Evolutionary conservation across 805 yeast species (phyloP).

Genomic region (Babjeviella inositovora): DNA sequence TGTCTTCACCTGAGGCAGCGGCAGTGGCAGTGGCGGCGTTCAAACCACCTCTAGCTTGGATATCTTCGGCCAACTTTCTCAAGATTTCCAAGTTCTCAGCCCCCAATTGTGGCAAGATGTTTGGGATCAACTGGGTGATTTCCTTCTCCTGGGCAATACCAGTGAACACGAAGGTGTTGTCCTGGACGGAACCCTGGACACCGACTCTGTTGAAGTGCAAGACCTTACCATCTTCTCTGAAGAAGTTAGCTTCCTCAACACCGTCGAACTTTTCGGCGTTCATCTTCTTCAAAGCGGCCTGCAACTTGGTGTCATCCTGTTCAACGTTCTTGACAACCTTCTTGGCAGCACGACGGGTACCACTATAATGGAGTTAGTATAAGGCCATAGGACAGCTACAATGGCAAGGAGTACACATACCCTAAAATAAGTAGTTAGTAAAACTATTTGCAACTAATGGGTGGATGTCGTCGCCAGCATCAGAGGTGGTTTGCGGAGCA

Average conservation of each 20-base stretch:
- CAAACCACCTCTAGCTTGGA: slow-evolving; percentile 37
- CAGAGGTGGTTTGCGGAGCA: no score
- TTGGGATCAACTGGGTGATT: slow-evolving; percentile 84
- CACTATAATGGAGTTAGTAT: slow-evolving; percentile 13
- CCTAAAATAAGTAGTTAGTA: no score
- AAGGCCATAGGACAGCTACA: no score
- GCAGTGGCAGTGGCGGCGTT: slow-evolving; percentile 17
- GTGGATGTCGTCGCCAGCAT: no score
- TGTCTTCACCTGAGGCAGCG: slow-evolving; percentile 33
- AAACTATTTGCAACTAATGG: no score
- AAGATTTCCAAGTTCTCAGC: slow-evolving; percentile 86
- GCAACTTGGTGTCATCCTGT: slow-evolving; percentile 84
- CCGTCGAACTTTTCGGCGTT: slow-evolving; percentile 80
- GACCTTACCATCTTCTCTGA: slow-evolving; percentile 92
- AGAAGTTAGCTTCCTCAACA: slow-evolving; percentile 94
- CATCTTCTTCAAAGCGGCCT: slow-evolving; percentile 76
- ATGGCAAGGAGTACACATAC: no score
- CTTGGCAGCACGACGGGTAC: slow-evolving; percentile 87
- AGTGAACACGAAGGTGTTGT: slow-evolving; percentile 88
- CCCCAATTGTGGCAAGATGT: slow-evolving; percentile 90
- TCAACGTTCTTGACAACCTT: slow-evolving; percentile 49
- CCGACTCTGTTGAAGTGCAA: slow-evolving; percentile 93
- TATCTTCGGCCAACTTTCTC: slow-evolving; percentile 78
- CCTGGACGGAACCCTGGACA: slow-evolving; percentile 81
- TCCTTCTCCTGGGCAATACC: slow-evolving; percentile 92